phyloP scores from a whole-genome alignment of 2,329 filamentous ascomycete genomes.

The Thelonectria rubi region DNA sequence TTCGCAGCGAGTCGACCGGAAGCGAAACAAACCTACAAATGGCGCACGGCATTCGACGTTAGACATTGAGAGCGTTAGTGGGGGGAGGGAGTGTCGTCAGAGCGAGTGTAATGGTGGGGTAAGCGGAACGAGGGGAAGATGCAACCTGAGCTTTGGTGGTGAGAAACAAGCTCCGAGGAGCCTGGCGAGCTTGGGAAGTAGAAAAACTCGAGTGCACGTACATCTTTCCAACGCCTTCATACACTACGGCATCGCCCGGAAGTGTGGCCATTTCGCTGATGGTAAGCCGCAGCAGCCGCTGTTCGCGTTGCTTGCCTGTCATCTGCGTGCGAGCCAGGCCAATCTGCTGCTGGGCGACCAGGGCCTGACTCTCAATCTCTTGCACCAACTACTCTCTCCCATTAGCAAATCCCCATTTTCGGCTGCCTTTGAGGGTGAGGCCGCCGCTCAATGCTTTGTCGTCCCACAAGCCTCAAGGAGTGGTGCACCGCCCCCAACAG shows the following conservation, averaged over 20 bases:
- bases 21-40: slow-evolving; percentile 82
- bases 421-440: too few relatives aligned
- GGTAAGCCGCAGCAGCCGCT: slow-evolving; percentile 88
- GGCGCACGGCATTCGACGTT: slow-evolving; percentile 13
- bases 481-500: neutral
- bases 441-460: too few relatives aligned
- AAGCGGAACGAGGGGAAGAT: slow-evolving; percentile 1
- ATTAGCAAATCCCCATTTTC: neutral
- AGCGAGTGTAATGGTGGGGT: neutral
- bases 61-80: neutral
- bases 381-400: slow-evolving; percentile 73
- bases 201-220: slow-evolving; percentile 54
- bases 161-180: neutral
- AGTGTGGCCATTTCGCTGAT: slow-evolving; percentile 82
- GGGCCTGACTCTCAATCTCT: slow-evolving; percentile 92
- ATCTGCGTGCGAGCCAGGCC: slow-evolving; percentile 86
- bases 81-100: neutral
- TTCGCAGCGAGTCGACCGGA: slow-evolving; percentile 75
- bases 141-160: neutral
- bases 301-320: slow-evolving; percentile 84
- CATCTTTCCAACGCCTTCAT: slow-evolving; percentile 98
- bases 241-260: slow-evolving; percentile 79
- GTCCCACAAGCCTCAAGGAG: too few relatives aligned
- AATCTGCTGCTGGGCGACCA: slow-evolving; percentile 92
- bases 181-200: neutral